A percentile compares a stretch with the other conserved stretches of the same genome.
These are phyloP conservation scores for Ogataea nonfermentans DNA, from an alignment of 805 yeast species.

Conservation along the genomic window DNA sequence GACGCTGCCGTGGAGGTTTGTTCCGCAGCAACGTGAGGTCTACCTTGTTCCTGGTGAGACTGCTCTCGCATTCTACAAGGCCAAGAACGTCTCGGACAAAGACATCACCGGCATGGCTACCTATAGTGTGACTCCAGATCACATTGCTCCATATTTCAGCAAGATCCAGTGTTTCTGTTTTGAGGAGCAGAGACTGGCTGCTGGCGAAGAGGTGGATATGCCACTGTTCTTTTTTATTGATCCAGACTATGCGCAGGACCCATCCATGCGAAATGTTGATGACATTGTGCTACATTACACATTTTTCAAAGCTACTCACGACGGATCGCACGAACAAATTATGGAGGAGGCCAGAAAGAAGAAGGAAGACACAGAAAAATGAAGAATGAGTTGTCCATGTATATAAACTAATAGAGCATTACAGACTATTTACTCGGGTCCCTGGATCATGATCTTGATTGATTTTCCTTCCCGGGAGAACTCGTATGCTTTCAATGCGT, in stretches of 20 bases:
- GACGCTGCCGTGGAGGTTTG: constrained; percentile 89
- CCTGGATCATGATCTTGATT: constrained; percentile 78
- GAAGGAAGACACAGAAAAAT: constrained; percentile 2
- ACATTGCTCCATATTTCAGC: constrained; percentile 93
- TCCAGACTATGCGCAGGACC: constrained; percentile 93
- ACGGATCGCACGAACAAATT: constrained; percentile 26
- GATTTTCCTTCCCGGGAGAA: constrained; percentile 64
- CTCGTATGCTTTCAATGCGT: constrained; percentile 73
- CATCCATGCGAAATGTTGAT: constrained; percentile 85
- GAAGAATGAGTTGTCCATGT: not conserved
- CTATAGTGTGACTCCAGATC: constrained; percentile 93
- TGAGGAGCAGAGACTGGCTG: constrained; percentile 89
- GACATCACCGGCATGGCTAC: constrained; percentile 99
- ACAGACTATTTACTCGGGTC: constrained; percentile 48
- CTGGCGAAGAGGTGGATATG: constrained; percentile 99
- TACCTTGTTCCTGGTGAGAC: constrained; percentile 95
- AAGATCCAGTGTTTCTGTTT: constrained; percentile 98
- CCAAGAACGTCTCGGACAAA: constrained; percentile 78
- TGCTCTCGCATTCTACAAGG: constrained; percentile 92
- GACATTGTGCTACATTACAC: constrained; percentile 91
- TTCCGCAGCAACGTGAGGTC: constrained; percentile 92
- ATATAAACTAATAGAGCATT: constrained; percentile 4
- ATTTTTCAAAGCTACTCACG: constrained; percentile 65
- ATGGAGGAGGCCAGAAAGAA: constrained; percentile 24
- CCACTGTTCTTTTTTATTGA: constrained; percentile 96